Conservation (phyloP, 164 flowering plant species). For the Nelumbo lutea region DNA sequence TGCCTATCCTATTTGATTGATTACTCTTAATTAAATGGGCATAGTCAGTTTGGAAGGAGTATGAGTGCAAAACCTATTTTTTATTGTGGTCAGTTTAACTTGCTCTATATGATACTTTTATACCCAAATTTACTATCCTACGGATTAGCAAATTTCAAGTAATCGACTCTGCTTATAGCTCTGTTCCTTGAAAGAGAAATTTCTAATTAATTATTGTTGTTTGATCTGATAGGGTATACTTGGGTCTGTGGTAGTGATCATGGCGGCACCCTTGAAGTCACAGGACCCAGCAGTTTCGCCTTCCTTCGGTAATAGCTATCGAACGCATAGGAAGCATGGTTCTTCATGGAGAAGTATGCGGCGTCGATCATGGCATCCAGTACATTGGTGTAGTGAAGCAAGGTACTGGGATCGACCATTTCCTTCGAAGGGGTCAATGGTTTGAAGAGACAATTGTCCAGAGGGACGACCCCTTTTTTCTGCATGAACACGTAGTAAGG, state of each 20-base stretch:
- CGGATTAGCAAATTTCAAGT: too few species aligned
- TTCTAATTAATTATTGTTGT: too few species aligned
- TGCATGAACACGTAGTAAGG: constrained; percentile 32
- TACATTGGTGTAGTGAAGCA: constrained; percentile 92
- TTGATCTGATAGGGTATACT: constrained; percentile 40
- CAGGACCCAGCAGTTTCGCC: constrained; percentile 71
- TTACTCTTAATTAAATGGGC: too few species aligned
- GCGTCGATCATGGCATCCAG: constrained; percentile 94
- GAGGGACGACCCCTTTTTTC: constrained; percentile 86
- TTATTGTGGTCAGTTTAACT: too few species aligned
- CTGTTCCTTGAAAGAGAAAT: too few species aligned
- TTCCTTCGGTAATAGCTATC: constrained; percentile 85
- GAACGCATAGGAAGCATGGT: constrained; percentile 19
- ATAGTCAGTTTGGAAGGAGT: too few species aligned
- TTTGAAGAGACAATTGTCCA: constrained; percentile 72
- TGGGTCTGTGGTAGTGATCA: constrained; percentile 90
- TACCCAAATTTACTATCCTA: too few species aligned
- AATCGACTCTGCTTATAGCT: too few species aligned
- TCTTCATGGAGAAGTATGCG: constrained; percentile 77
- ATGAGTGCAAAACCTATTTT: too few species aligned
- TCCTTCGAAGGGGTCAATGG: constrained; percentile 83
- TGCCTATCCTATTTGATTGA: too few species aligned
- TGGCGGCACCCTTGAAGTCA: constrained; percentile 93
- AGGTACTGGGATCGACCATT: constrained; percentile 91
- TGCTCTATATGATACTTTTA: too few species aligned